Evolutionary conservation across 768 basidiomycete genomes (phyloP).

Genomic region (Xerocomus spinulosus): DNA sequence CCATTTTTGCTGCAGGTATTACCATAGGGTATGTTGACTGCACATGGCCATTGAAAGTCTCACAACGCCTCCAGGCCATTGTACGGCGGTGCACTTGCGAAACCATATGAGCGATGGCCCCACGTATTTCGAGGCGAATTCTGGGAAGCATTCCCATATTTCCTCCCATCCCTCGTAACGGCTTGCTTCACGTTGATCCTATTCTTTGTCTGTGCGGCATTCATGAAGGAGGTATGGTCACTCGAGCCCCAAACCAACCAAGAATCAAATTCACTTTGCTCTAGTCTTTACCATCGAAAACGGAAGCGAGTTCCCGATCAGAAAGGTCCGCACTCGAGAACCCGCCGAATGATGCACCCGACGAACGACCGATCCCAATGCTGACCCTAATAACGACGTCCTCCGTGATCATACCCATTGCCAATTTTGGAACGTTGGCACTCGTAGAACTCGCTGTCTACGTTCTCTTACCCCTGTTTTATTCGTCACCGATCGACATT

Average conservation of each 20-base stretch:
- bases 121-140: constrained; percentile 38
- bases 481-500: constrained; percentile 37
- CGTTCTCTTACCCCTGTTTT: constrained; percentile 45
- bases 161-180: constrained; percentile 31
- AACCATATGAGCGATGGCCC: constrained; percentile 54
- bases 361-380: constrained; percentile 27
- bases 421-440: constrained; percentile 39
- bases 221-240: constrained; percentile 31
- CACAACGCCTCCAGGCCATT: constrained; percentile 41
- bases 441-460: constrained; percentile 38
- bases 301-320: background rate
- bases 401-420: constrained; percentile 38
- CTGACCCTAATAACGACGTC: constrained; percentile 25
- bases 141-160: constrained; percentile 35
- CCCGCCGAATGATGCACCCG: background rate
- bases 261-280: background rate
- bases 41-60: background rate
- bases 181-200: constrained; percentile 11
- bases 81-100: constrained; percentile 52
- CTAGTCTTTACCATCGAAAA: constrained; percentile 24
- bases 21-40: constrained; percentile 2
- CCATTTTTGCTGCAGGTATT: background rate
- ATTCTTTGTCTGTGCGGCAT: constrained; percentile 17
- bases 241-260: background rate
- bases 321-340: background rate